Evolutionary conservation across 2,329 filamentous ascomycete genomes (phyloP).

Genomic region (Aureobasidium melanogenum): DNA sequence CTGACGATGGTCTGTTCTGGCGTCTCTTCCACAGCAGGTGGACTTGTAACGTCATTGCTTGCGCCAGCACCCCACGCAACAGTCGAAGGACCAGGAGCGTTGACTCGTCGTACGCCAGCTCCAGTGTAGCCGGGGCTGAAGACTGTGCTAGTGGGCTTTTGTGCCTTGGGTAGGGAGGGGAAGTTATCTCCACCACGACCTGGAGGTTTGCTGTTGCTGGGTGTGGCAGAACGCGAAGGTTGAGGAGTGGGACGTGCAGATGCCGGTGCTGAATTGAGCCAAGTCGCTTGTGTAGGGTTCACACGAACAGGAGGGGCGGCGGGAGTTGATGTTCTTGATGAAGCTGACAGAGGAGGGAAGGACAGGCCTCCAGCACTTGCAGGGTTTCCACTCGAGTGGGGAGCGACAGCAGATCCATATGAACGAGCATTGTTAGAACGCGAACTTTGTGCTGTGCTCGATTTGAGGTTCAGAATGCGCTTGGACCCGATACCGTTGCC

Average conservation of each 20-base stretch:
- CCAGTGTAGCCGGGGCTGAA: conserved; percentile 43
- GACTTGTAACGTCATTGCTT: conserved; percentile 17
- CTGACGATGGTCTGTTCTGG: conserved; percentile 28
- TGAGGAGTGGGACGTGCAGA: conserved; percentile 24
- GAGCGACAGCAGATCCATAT: conserved; percentile 37
- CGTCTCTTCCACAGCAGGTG: conserved; percentile 19
- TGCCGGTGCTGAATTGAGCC: conserved; percentile 23
- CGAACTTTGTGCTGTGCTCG: conserved; percentile 58
- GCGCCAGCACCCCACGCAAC: conserved; percentile 29
- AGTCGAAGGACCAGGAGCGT: conserved; percentile 30
- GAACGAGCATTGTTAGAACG: conserved; percentile 45
- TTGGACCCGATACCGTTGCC: conserved; percentile 47
- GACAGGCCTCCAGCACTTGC: conserved; percentile 13
- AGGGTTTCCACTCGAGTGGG: conserved; percentile 14
- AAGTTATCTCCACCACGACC: conserved; percentile 53
- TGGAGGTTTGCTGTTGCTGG: conserved; percentile 20
- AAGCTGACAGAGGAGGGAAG: conserved; percentile 16
- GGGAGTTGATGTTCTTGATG: background rate
- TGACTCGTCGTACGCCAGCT: conserved; percentile 34
- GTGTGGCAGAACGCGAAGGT: conserved; percentile 29
- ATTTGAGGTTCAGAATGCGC: conserved; percentile 60
- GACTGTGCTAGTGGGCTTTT: conserved; percentile 54
- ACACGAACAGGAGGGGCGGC: conserved; percentile 9
- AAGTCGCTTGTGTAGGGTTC: conserved; percentile 21
- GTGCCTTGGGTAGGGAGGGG: conserved; percentile 70